Evolutionary conservation across 176 grass and related monocot genomes (phyloP), one percentile per base, ranked within the genome.

Genomic region (Thinopyrum elongatum): DNA sequence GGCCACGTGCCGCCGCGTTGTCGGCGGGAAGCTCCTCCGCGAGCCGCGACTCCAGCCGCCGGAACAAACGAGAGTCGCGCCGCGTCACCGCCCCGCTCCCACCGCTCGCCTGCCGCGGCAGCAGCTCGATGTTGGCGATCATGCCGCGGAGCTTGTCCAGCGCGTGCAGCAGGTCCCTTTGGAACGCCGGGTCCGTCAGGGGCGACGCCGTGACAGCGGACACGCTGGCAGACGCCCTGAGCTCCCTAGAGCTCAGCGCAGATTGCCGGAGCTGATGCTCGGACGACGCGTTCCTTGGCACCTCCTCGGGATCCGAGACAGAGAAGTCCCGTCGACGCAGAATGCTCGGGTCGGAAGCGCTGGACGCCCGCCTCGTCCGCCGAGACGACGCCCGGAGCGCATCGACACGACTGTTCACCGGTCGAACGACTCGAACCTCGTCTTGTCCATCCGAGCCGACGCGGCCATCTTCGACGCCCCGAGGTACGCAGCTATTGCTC

Each of bases 131-230:
- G 59, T 68, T 33, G 31, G 59, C 76, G 82, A 89, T 65, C 75
- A 89, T 13, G 12, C 57, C 27, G 1, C 87, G 81, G 58, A 89
- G 87, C 57, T 17, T 74, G 87, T 84, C 76, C 41, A 89, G 82
- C 41, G 75, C 75, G 39, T 49, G 42, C 30, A 89, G 76, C 42
- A 89, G 44, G 2, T 85, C 87, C 58, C 34, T 67, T 26, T 80
- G 25, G 68, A 89, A 85, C 31, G 23, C 55, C 58, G 82, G 82
- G 58, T 80, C 81, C 30, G n/a, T 8, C 65, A 84, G 39, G 11
- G 74, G 65, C 11, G 65, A 70, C 74, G 53, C 38, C 10, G 21
- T 12, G 22, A 5, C 36, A n/a, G n/a, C 38, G 7, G 73, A 21
- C 73, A 15, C 12, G 3, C 9, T 57, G 34, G 14, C 6, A 14